A percentile compares a stretch with the other conserved stretches of the same genome.
Conservation (phyloP, 2,329 filamentous ascomycete species). For the Boeremia exigua region DNA sequence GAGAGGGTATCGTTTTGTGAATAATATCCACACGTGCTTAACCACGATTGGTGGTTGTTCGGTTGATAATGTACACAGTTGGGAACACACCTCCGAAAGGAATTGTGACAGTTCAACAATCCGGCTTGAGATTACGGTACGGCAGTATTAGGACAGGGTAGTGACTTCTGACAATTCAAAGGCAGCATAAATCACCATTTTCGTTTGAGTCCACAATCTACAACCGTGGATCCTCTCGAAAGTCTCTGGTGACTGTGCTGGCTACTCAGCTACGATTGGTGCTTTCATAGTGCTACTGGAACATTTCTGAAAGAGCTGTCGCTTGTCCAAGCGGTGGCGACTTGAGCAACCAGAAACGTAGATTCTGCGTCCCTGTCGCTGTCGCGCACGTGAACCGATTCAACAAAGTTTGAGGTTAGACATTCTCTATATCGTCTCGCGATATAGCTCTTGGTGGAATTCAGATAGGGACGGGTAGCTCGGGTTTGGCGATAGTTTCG, state of each 20-base stretch:
- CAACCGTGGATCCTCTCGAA: too few relatives aligned
- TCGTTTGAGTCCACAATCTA: too few relatives aligned
- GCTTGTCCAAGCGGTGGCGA: not conserved
- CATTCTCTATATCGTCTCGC: constrained; percentile 42
- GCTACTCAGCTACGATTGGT: not conserved
- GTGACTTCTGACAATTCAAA: too few relatives aligned
- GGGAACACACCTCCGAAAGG: too few relatives aligned
- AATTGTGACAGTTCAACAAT: too few relatives aligned
- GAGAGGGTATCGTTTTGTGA: too few relatives aligned
- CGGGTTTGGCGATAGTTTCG: not conserved
- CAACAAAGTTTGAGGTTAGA: constrained; percentile 48
- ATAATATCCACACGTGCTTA: too few relatives aligned
- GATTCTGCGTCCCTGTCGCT: not conserved
- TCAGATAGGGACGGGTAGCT: constrained; percentile 19
- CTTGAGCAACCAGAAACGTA: not conserved
- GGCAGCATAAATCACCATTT: too few relatives aligned
- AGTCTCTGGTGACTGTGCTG: not conserved
- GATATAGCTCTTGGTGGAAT: constrained; percentile 50
- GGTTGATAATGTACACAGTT: too few relatives aligned
- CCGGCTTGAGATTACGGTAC: too few relatives aligned
- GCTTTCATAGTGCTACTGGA: not conserved
- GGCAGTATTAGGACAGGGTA: too few relatives aligned
- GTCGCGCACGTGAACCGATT: constrained; percentile 11
- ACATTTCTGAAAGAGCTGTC: not conserved
- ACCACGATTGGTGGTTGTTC: too few relatives aligned